These are phyloP conservation scores for Dorcoceras hygrometricum DNA, from an alignment of 257 asterid genomes.

Conservation along the genomic window DNA sequence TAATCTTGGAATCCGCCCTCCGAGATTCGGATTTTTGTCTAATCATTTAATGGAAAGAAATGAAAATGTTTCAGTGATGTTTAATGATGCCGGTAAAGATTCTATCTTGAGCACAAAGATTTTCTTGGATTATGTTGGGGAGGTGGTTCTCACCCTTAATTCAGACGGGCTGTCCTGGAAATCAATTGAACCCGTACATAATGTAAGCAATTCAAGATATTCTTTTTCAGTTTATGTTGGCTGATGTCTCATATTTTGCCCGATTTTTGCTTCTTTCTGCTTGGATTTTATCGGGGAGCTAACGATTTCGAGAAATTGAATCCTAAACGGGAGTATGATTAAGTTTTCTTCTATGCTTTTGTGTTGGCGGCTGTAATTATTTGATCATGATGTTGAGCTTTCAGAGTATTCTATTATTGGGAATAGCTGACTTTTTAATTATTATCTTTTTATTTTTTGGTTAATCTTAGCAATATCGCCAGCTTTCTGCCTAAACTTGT, in stretches of 20 bases:
- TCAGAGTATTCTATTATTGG: slow-evolving; percentile 22
- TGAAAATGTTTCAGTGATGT: slow-evolving; percentile 35
- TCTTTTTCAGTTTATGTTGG: background rate
- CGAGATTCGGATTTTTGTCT: background rate
- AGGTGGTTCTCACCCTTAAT: slow-evolving; percentile 57
- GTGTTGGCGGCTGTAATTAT: slow-evolving; percentile 9
- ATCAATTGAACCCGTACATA: slow-evolving; percentile 38
- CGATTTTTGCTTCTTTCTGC: background rate
- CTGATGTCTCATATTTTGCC: background rate
- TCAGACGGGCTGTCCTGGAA: slow-evolving; percentile 68
- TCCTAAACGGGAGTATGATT: background rate
- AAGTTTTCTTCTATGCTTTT: background rate
- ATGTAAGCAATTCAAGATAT: slow-evolving; percentile 40
- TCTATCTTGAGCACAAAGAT: slow-evolving; percentile 48
- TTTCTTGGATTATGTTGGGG: slow-evolving; percentile 65
- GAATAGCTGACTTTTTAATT: background rate
- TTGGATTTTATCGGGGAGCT: slow-evolving; percentile 9
- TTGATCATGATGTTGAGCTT: slow-evolving; percentile 11
- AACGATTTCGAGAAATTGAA: background rate
- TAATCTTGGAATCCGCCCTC: background rate
- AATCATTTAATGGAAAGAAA: slow-evolving; percentile 46
- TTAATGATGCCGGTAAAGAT: slow-evolving; percentile 30
- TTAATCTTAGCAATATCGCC: too few species aligned
- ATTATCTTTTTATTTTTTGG: background rate
- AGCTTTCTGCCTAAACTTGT: background rate